Conservation (phyloP, 2,329 filamentous ascomycete genomes). For the Mariannaea sp. region DNA sequence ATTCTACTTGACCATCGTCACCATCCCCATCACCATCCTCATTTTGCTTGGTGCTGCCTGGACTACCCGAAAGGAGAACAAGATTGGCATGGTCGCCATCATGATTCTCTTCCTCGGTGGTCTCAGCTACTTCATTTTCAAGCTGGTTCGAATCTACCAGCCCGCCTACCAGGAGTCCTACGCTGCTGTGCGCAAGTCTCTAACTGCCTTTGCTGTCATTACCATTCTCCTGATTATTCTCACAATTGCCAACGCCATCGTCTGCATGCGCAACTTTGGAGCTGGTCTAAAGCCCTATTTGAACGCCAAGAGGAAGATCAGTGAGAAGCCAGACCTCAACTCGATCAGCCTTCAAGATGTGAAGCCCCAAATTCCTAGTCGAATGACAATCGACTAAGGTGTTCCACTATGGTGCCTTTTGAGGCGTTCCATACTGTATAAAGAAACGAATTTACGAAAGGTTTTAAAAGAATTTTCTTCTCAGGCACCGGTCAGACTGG, state of each 20-base stretch:
- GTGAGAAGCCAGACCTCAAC: slow-evolving; percentile 61
- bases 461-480: slow-evolving; percentile 31
- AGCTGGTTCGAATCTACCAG: slow-evolving; percentile 94
- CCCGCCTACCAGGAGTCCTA: slow-evolving; percentile 65
- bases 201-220: slow-evolving; percentile 93
- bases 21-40: slow-evolving; percentile 87
- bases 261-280: slow-evolving; percentile 90
- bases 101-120: slow-evolving; percentile 88
- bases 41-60: slow-evolving; percentile 85
- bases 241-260: slow-evolving; percentile 84
- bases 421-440: slow-evolving; percentile 35
- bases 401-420: slow-evolving; percentile 3
- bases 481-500: slow-evolving; percentile 38
- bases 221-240: slow-evolving; percentile 86
- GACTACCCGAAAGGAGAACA: slow-evolving; percentile 84
- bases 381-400: slow-evolving; percentile 66
- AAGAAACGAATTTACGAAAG: slow-evolving; percentile 46
- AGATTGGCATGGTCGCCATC: slow-evolving; percentile 73
- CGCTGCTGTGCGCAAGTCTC: slow-evolving; percentile 76
- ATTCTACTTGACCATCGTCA: slow-evolving; percentile 83
- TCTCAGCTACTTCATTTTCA: slow-evolving; percentile 96
- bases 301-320: slow-evolving; percentile 54
- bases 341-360: slow-evolving; percentile 62
- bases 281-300: slow-evolving; percentile 89
- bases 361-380: slow-evolving; percentile 58